phyloP scores from a whole-genome alignment of 1,284 basidiomycete genomes.

The Pseudozyma hubeiensis region DNA sequence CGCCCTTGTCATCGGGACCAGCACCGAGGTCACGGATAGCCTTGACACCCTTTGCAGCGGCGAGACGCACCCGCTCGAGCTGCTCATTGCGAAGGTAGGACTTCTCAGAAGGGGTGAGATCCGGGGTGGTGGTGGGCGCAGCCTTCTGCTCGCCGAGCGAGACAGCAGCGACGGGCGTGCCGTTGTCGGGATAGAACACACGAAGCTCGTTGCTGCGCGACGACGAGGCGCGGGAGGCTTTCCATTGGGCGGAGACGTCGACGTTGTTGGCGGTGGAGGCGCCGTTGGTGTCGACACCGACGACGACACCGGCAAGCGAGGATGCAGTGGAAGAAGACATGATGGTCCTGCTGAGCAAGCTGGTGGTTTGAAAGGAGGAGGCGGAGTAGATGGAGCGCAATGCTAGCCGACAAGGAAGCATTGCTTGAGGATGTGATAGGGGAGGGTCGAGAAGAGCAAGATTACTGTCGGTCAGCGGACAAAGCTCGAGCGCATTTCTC shows the following conservation, averaged over 20 bases:
- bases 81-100: conserved; percentile 64
- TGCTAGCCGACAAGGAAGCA: conserved; percentile 43
- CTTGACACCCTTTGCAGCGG: conserved; percentile 65
- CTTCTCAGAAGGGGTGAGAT: conserved; percentile 53
- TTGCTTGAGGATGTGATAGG: conserved; percentile 14
- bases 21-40: conserved; percentile 61
- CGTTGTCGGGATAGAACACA: conserved; percentile 58
- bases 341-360: conserved; percentile 23
- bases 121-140: conserved; percentile 61
- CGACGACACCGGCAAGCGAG: conserved; percentile 51
- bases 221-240: conserved; percentile 57
- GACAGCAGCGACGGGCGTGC: conserved; percentile 57
- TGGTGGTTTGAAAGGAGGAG: conserved; percentile 17
- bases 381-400: conserved; percentile 17
- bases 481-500: neutral
- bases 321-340: conserved; percentile 32
- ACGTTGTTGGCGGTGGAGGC: conserved; percentile 52
- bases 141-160: conserved; percentile 59
- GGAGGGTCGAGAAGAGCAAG: neutral
- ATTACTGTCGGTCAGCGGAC: neutral
- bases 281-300: conserved; percentile 50
- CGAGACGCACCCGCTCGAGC: conserved; percentile 60
- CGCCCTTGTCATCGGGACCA: conserved; percentile 45
- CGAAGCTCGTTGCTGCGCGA: conserved; percentile 61
- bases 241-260: conserved; percentile 62